Evolutionary conservation across 108 stramenopile species (phyloP), one percentile per base, ranked within the genome.

Genomic region (Stephanodiscus minutulus): DNA sequence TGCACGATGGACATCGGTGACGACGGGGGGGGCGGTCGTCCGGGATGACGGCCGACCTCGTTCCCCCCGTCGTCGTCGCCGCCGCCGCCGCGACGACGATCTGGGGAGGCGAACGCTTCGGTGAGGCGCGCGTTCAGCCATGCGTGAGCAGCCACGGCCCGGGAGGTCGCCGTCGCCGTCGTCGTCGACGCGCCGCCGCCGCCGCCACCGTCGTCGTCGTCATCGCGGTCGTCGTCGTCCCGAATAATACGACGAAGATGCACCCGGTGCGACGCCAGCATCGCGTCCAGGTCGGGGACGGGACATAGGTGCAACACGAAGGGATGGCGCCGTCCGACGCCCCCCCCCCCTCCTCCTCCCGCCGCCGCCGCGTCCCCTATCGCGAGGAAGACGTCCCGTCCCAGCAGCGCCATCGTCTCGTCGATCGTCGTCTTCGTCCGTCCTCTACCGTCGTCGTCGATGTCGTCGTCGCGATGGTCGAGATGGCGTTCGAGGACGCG

Each of bases 1-100:
- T 91, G 90, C 46, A 88, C 80, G 6, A 89, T 69, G 29, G 53
- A 46, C 8, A 15, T 65, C 15, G 46, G 29, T 52, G 44, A n/a
- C n/a, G n/a, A n/a, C n/a, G n/a, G n/a, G n/a, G n/a, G n/a, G n/a
- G n/a, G n/a, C n/a, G n/a, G n/a, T n/a, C n/a, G n/a, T n/a, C n/a
- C n/a, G n/a, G n/a, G n/a, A n/a, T n/a, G n/a, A n/a, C n/a, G n/a
- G n/a, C n/a, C n/a, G n/a, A n/a, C n/a, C n/a, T 12, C 13, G 22
- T 20, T 10, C 13, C 20, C 27, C n/a, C 28, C 0, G 20, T 15
- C 46, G 49, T 37, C 18, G 21, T 47, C 25, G 36, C 53, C 10
- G 17, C 17, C 58, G 37, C 5, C 9, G 8, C 9, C 22, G n/a
- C 1, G 24, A 48, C 15, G 47, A 48, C 18, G 47, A 3, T 6